Evolutionary conservation across 345 rosid species (phyloP).

Genomic region (Eucalyptus pauciflora): DNA sequence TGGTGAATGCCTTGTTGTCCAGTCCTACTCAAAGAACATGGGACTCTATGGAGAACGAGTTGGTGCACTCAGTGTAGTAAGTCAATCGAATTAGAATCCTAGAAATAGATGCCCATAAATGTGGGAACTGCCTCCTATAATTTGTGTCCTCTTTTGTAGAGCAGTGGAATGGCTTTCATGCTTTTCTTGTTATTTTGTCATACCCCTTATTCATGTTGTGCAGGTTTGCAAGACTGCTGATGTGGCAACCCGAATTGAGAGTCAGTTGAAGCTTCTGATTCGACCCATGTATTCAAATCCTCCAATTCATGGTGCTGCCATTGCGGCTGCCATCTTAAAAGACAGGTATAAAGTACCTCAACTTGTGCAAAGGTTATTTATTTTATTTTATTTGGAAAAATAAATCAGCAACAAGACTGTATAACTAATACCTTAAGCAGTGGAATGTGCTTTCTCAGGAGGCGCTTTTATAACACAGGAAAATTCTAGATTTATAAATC

Average conservation of each 20-base stretch:
- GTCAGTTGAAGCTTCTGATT: slow-evolving; percentile 46
- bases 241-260: slow-evolving; percentile 30
- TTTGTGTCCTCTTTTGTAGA: background rate
- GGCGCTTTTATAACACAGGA: background rate
- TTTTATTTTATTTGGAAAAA: background rate
- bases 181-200: background rate
- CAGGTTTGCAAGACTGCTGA: slow-evolving; percentile 37
- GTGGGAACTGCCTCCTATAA: background rate
- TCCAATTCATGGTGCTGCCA: slow-evolving; percentile 45
- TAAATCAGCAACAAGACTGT: background rate
- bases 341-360: slow-evolving; percentile 11
- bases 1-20: slow-evolving; percentile 34
- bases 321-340: slow-evolving; percentile 30
- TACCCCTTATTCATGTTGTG: background rate
- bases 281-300: slow-evolving; percentile 52
- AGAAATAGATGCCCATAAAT: background rate
- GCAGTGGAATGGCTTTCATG: background rate
- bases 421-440: background rate
- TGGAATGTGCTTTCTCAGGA: background rate
- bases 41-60: slow-evolving; percentile 53
- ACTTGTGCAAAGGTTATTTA: background rate
- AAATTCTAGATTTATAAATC: background rate
- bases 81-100: background rate
- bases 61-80: slow-evolving; percentile 44
- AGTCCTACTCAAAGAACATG: slow-evolving; percentile 46